Conservation (phyloP, 2,329 filamentous ascomycete species). For the Colletotrichum brevisporum region DNA sequence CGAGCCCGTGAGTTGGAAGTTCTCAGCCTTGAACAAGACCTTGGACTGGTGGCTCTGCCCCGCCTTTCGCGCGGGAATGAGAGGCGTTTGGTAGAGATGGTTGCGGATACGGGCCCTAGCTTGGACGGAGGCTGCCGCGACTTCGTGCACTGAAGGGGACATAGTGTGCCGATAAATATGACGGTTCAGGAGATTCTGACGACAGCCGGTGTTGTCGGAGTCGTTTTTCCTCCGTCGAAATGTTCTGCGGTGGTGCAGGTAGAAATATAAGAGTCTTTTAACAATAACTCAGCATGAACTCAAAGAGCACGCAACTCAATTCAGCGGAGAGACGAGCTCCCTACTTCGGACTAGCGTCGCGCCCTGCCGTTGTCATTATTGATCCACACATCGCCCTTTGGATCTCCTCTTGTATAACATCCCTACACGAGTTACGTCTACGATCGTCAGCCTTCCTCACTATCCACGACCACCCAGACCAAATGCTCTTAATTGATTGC, state of each 20-base stretch:
- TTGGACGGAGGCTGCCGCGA: constrained; percentile 38
- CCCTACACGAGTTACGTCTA: no score
- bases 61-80: constrained; percentile 38
- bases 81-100: constrained; percentile 44
- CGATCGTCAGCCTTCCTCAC: no score
- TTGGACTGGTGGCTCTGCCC: constrained; percentile 11
- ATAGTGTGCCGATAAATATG: background rate
- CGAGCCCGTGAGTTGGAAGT: constrained; percentile 46
- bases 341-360: background rate
- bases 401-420: no score
- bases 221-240: no score
- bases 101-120: constrained; percentile 40
- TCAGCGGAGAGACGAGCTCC: background rate
- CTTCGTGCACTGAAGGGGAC: constrained; percentile 25
- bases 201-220: no score
- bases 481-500: no score
- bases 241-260: no score
- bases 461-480: no score
- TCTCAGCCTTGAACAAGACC: constrained; percentile 46
- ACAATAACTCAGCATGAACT: background rate
- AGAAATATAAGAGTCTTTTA: background rate
- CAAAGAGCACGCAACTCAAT: background rate
- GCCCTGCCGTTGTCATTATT: background rate
- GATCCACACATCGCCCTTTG: background rate
- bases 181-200: background rate